A percentile compares a stretch with the other conserved stretches of the same genome.
phyloP scores from a whole-genome alignment of 208 protist genomes.

The Kentomonas sorsogonicus region DNA sequence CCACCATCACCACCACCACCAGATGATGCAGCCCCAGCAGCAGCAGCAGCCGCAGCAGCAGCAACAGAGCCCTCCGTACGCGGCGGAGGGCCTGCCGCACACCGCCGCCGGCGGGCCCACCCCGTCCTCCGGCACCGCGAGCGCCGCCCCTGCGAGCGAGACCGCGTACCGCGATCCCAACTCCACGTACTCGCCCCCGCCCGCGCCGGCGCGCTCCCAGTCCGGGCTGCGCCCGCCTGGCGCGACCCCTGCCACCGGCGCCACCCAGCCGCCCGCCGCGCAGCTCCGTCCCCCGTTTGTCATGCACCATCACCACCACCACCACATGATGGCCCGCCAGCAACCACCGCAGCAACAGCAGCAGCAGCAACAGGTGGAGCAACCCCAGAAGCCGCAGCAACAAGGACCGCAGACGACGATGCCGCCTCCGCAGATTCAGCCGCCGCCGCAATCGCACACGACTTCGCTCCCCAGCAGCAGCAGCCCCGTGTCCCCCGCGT shows the following conservation, averaged over 20 bases:
- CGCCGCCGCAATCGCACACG: too few relatives aligned
- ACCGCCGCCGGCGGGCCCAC: too few relatives aligned
- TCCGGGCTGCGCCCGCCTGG: slow-evolving; percentile 7
- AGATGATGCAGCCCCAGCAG: neutral
- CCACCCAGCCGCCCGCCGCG: slow-evolving; percentile 11
- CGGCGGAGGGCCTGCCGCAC: neutral
- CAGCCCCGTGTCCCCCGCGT: slow-evolving; percentile 12
- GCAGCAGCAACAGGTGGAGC: slow-evolving; percentile 23
- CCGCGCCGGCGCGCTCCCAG: neutral
- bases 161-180: too few relatives aligned
- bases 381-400: neutral
- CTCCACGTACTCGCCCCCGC: slow-evolving; percentile 7
- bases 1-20: neutral
- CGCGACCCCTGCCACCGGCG: neutral
- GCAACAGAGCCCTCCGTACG: neutral
- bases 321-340: slow-evolving; percentile 18
- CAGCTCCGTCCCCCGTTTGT: slow-evolving; percentile 9
- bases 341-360: slow-evolving; percentile 28
- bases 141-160: too few relatives aligned
- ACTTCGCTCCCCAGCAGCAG: slow-evolving; percentile 14
- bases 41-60: neutral
- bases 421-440: neutral
- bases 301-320: slow-evolving; percentile 32
- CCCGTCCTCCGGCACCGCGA: neutral
- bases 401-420: too few relatives aligned